Evolutionary conservation across 371 early-diverging fungal species (phyloP).

Genomic region (Gilbertella persicaria): DNA sequence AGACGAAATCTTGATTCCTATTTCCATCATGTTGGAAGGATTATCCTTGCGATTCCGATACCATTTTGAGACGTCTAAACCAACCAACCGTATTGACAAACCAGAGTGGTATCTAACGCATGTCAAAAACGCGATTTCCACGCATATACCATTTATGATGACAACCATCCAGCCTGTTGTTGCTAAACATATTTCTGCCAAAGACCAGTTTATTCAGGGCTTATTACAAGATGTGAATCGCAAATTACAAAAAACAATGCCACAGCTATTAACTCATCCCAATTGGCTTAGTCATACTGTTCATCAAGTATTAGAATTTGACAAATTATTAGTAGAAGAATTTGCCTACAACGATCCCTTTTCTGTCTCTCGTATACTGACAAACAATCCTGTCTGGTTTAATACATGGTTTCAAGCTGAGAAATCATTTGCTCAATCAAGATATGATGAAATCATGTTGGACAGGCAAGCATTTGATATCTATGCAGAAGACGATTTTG

Average conservation of each 20-base stretch:
- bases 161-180: constrained; percentile 44
- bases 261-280: constrained; percentile 57
- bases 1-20: constrained; percentile 37
- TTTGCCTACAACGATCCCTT: constrained; percentile 59
- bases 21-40: constrained; percentile 63
- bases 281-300: constrained; percentile 72
- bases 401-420: constrained; percentile 76
- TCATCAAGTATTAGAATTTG: constrained; percentile 75
- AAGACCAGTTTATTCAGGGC: constrained; percentile 74
- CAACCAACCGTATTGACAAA: constrained; percentile 85
- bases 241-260: constrained; percentile 64
- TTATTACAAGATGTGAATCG: constrained; percentile 60
- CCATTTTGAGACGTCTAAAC: constrained; percentile 77
- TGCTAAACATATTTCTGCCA: constrained; percentile 21
- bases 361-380: constrained; percentile 53
- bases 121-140: constrained; percentile 59
- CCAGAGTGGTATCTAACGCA: constrained; percentile 87
- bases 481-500: constrained; percentile 42
- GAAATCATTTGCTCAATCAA: constrained; percentile 57
- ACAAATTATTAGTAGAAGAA: constrained; percentile 67
- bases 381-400: constrained; percentile 61
- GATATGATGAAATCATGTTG: constrained; percentile 64
- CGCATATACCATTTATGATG: constrained; percentile 39
- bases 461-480: constrained; percentile 66
- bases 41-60: constrained; percentile 72